Evolutionary conservation across 371 early-diverging fungal genomes (phyloP).

Genomic region (Mucor saturninus): DNA sequence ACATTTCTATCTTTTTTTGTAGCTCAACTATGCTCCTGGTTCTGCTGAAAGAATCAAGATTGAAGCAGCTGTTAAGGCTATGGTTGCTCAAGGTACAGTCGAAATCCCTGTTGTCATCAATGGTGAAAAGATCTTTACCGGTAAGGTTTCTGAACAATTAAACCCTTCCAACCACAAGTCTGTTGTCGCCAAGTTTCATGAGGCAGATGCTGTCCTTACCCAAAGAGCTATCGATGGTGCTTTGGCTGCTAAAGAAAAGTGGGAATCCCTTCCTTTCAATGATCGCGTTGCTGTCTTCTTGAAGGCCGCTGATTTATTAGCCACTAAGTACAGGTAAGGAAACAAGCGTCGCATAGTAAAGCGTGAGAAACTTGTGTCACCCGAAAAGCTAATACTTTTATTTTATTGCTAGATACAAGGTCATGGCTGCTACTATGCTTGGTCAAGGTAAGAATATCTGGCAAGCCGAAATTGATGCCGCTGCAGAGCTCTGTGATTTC

Average conservation of each 20-base stretch:
- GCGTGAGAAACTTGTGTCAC: conserved; percentile 11
- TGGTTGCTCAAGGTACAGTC: conserved; percentile 72
- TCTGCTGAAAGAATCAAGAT: conserved; percentile 79
- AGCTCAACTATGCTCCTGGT: conserved; percentile 82
- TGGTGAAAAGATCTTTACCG: conserved; percentile 79
- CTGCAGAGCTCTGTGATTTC: conserved; percentile 94
- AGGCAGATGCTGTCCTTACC: conserved; percentile 76
- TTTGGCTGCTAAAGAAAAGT: conserved; percentile 81
- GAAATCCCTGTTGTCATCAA: conserved; percentile 88
- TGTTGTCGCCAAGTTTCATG: conserved; percentile 83
- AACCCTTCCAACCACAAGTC: conserved; percentile 87
- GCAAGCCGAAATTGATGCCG: conserved; percentile 99
- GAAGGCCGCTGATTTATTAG: conserved; percentile 94
- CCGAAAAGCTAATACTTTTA: conserved; percentile 1
- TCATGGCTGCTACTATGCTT: conserved; percentile 97
- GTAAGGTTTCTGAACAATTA: conserved; percentile 72
- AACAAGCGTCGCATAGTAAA: not conserved
- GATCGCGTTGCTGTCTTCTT: conserved; percentile 96
- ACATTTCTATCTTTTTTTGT: not conserved
- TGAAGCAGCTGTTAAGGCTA: conserved; percentile 76
- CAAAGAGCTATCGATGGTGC: conserved; percentile 90
- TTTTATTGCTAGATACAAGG: conserved; percentile 66
- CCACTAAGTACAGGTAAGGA: conserved; percentile 84
- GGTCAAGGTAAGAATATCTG: conserved; percentile 99
- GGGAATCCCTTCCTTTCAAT: conserved; percentile 94